A percentile compares a stretch with the other conserved stretches of the same genome.
Evolutionary conservation across 2,329 filamentous ascomycete species (phyloP).

Genomic region (Hirsutella minnesotensis): DNA sequence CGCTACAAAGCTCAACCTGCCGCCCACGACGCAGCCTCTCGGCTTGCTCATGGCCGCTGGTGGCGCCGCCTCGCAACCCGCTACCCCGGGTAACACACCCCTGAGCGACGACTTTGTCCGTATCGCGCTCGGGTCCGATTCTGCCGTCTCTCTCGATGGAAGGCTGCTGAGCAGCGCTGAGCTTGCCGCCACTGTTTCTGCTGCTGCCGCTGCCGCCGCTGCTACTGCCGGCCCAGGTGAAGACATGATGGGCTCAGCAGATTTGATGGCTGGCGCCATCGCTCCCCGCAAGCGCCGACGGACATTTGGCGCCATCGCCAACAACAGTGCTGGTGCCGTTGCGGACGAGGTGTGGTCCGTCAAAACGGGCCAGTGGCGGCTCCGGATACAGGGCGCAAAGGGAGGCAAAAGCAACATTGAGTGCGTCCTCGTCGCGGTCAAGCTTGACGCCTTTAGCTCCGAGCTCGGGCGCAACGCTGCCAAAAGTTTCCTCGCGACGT

Average conservation of each 20-base stretch:
- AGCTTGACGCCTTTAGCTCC: slow-evolving; percentile 58
- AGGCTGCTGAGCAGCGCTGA: slow-evolving; percentile 22
- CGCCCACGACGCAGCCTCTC: slow-evolving; percentile 45
- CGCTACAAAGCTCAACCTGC: slow-evolving; percentile 65
- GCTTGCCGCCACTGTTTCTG: slow-evolving; percentile 11
- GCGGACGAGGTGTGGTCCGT: slow-evolving; percentile 46
- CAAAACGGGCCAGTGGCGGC: slow-evolving; percentile 57
- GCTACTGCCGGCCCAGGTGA: not conserved
- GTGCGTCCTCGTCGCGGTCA: slow-evolving; percentile 63
- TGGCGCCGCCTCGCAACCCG: slow-evolving; percentile 47
- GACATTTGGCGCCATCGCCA: too few species aligned
- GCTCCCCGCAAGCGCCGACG: slow-evolving; percentile 28
- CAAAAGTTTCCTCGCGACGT: slow-evolving; percentile 46
- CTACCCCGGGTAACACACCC: slow-evolving; percentile 57
- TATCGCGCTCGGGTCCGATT: slow-evolving; percentile 47
- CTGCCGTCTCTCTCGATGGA: slow-evolving; percentile 48
- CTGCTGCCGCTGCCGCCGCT: slow-evolving; percentile 13
- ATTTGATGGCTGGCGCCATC: slow-evolving; percentile 4
- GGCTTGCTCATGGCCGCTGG: slow-evolving; percentile 56
- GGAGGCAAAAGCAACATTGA: slow-evolving; percentile 47
- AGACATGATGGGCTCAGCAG: not conserved
- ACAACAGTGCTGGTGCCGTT: slow-evolving; percentile 25
- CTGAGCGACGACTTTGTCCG: slow-evolving; percentile 60
- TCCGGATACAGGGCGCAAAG: slow-evolving; percentile 46
- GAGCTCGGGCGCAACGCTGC: slow-evolving; percentile 55